A percentile compares a stretch with the other conserved stretches of the same genome.
Evolutionary conservation across 345 rosid genomes (phyloP).

Genomic region (Eucalyptus microcorys): DNA sequence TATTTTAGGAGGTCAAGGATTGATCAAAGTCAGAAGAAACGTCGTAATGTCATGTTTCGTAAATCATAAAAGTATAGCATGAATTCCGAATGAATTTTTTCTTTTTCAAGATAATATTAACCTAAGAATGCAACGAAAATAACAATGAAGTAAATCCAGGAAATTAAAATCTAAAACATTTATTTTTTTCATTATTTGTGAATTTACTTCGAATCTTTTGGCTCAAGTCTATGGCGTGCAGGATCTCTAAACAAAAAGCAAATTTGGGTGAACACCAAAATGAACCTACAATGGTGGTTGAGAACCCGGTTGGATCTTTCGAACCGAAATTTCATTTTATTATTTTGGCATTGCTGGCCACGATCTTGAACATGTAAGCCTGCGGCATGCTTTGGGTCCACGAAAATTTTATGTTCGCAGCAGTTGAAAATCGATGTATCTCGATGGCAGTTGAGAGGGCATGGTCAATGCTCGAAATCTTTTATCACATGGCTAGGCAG

Average conservation of each 20-base stretch:
- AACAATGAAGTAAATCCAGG: not conserved
- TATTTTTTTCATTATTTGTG: not conserved
- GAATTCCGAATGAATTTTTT: not conserved
- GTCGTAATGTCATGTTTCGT: not conserved
- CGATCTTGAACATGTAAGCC: not conserved
- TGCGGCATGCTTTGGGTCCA: not conserved
- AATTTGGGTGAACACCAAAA: not conserved
- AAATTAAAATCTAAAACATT: not conserved
- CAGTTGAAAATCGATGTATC: not conserved
- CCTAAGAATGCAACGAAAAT: not conserved
- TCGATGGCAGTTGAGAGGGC: not conserved
- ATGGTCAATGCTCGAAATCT: not conserved
- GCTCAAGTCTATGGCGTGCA: not conserved
- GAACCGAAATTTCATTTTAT: not conserved
- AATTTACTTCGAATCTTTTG: not conserved
- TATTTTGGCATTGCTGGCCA: not conserved
- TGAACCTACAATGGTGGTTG: not conserved
- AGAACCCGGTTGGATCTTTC: not conserved
- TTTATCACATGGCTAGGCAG: not conserved
- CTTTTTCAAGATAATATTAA: not conserved
- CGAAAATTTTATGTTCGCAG: not conserved
- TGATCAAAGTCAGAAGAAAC: not conserved
- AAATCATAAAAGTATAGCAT: not conserved
- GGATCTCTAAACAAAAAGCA: not conserved
- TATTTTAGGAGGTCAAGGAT: not conserved